phyloP scores from a whole-genome alignment of 768 basidiomycete species.

The Hericium rajendrae region DNA sequence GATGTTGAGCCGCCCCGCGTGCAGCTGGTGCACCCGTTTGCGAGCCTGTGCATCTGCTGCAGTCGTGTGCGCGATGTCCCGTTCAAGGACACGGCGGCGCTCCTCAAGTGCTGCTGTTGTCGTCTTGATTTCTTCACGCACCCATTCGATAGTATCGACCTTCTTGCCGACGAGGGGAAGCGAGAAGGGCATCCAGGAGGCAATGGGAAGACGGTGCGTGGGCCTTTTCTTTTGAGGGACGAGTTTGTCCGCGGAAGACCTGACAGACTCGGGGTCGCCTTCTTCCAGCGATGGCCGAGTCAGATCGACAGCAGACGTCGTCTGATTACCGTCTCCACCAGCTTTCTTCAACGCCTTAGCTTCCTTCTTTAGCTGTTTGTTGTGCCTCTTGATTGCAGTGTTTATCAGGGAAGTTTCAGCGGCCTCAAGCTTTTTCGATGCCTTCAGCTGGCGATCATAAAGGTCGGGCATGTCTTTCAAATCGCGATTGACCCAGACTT shows the following conservation, averaged over 20 bases:
- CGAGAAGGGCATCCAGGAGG: slow-evolving; percentile 41
- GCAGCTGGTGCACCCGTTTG: slow-evolving; percentile 10
- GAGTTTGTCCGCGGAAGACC: slow-evolving; percentile 26
- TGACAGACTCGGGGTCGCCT: slow-evolving; percentile 22
- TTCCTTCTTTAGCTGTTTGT: slow-evolving; percentile 41
- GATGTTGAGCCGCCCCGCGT: slow-evolving; percentile 17
- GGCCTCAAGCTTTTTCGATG: slow-evolving; percentile 72
- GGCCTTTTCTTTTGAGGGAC: slow-evolving; percentile 73
- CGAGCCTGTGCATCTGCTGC: slow-evolving; percentile 13
- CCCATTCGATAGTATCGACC: slow-evolving; percentile 93
- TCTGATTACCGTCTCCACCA: not conserved
- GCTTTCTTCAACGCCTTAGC: slow-evolving; percentile 24
- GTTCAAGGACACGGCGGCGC: slow-evolving; percentile 19
- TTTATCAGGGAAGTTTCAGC: slow-evolving; percentile 75
- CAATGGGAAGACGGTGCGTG: slow-evolving; percentile 54
- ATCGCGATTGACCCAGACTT: slow-evolving; percentile 88
- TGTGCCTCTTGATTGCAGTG: slow-evolving; percentile 63
- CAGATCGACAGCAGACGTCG: not conserved
- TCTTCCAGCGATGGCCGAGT: not conserved
- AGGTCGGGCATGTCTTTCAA: slow-evolving; percentile 80
- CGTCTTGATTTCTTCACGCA: slow-evolving; percentile 60
- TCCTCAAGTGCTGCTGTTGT: slow-evolving; percentile 16
- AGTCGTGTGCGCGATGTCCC: slow-evolving; percentile 19
- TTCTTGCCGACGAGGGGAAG: slow-evolving; percentile 71
- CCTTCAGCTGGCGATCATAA: slow-evolving; percentile 65